These are phyloP conservation scores for Backusella liffmaniae DNA, from an alignment of 192 early-diverging fungal species.

Conservation along the genomic window DNA sequence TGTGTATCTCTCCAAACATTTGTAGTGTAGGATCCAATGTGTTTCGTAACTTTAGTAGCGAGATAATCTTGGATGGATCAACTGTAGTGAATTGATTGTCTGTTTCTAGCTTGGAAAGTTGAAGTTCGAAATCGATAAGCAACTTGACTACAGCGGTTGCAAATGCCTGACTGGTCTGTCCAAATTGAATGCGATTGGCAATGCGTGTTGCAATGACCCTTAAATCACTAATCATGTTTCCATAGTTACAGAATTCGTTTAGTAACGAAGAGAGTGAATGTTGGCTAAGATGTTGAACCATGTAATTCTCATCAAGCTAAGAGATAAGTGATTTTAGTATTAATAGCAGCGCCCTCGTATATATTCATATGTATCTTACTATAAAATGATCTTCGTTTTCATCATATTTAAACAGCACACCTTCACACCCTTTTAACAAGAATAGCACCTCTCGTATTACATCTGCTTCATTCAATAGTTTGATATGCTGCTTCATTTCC, in stretches of 20 bases:
- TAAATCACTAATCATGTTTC: conserved; percentile 22
- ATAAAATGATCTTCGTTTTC: conserved; percentile 5
- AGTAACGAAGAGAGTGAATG: background rate
- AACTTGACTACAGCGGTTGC: conserved; percentile 18
- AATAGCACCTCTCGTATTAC: conserved; percentile 39
- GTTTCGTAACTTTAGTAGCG: conserved; percentile 23
- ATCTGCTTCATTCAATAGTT: conserved; percentile 34
- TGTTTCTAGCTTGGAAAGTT: conserved; percentile 29
- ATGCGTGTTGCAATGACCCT: conserved; percentile 7
- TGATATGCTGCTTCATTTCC: background rate
- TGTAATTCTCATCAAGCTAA: conserved; percentile 6
- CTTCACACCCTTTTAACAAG: conserved; percentile 31
- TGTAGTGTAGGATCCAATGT: background rate
- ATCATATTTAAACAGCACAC: conserved; percentile 25
- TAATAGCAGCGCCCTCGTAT: background rate
- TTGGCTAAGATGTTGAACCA: conserved; percentile 16
- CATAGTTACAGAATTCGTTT: conserved; percentile 9
- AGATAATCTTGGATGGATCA: conserved; percentile 17
- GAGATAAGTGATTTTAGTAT: background rate
- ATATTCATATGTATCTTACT: background rate
- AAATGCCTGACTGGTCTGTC: conserved; percentile 46
- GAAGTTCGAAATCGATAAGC: conserved; percentile 28
- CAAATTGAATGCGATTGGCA: conserved; percentile 25
- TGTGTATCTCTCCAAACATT: conserved; percentile 8
- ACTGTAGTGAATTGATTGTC: conserved; percentile 10